phyloP scores from a whole-genome alignment of 208 protist genomes.

The Polymyxa betae region DNA sequence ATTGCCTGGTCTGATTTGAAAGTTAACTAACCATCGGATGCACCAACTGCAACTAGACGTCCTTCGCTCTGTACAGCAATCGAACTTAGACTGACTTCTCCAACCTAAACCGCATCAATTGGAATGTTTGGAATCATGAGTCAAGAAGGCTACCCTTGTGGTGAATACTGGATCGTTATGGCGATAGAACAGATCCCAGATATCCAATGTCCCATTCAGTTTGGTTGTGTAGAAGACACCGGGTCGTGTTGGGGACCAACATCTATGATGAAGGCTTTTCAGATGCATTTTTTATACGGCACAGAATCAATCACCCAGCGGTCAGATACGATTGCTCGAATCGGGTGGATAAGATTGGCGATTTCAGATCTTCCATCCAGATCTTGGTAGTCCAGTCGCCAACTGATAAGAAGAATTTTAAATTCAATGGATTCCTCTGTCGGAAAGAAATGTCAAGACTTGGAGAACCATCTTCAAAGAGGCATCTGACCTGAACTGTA shows the following conservation, averaged over 20 bases:
- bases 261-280: no score
- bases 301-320: no score
- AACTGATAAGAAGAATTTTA: conserved; percentile 88
- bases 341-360: conserved; percentile 89
- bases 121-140: conserved; percentile 59
- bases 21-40: conserved; percentile 76
- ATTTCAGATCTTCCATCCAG: conserved; percentile 88
- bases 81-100: conserved; percentile 57
- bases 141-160: conserved; percentile 71
- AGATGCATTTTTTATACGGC: no score
- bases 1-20: not conserved
- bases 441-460: not conserved
- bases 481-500: conserved; percentile 83
- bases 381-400: conserved; percentile 88
- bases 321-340: conserved; percentile 92
- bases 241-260: conserved; percentile 87
- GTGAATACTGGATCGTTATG: conserved; percentile 86
- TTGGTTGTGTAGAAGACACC: conserved; percentile 92
- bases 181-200: conserved; percentile 92
- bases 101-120: conserved; percentile 33
- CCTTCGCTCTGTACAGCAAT: conserved; percentile 70
- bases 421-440: conserved; percentile 64
- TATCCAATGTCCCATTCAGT: conserved; percentile 89
- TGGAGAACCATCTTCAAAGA: not conserved
- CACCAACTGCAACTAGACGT: conserved; percentile 82